Conservation (phyloP, 805 yeast species). For the Pichia manshurica region DNA sequence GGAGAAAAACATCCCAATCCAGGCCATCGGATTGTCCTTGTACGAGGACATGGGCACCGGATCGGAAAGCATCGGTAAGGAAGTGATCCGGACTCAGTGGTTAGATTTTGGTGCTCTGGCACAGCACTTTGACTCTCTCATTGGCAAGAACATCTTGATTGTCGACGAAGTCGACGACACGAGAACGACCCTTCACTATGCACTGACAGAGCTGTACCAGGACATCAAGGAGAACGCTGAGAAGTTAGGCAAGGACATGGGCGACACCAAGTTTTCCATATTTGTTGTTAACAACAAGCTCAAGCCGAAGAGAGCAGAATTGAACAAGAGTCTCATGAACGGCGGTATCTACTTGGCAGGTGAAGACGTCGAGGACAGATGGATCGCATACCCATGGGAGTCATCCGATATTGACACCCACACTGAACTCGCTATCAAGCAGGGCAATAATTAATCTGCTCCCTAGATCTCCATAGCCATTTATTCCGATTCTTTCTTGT, state of each 20-base stretch:
- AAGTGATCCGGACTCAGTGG: slow-evolving; percentile 88
- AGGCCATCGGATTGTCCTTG: slow-evolving; percentile 61
- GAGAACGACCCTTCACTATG: slow-evolving; percentile 83
- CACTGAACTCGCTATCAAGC: slow-evolving; percentile 56
- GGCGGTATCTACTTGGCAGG: slow-evolving; percentile 69
- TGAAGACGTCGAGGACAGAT: slow-evolving; percentile 63
- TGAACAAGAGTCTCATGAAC: slow-evolving; percentile 57
- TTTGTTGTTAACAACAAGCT: slow-evolving; percentile 82
- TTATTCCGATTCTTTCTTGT: too few relatives aligned
- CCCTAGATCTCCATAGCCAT: too few relatives aligned
- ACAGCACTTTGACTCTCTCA: slow-evolving; percentile 65
- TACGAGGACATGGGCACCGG: slow-evolving; percentile 53
- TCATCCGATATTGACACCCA: slow-evolving; percentile 75
- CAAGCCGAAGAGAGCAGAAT: slow-evolving; percentile 72
- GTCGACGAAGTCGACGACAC: slow-evolving; percentile 93
- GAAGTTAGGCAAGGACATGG: slow-evolving; percentile 51
- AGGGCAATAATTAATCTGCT: slow-evolving; percentile 51
- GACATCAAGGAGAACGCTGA: slow-evolving; percentile 57
- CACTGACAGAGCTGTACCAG: slow-evolving; percentile 67
- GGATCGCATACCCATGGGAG: slow-evolving; percentile 94
- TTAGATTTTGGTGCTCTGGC: slow-evolving; percentile 70
- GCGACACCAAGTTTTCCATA: slow-evolving; percentile 61
- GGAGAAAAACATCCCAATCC: slow-evolving; percentile 62
- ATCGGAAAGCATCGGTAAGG: slow-evolving; percentile 58
- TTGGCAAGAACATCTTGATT: slow-evolving; percentile 75